These are phyloP conservation scores for Wickerhamomyces mucosus DNA, from an alignment of 805 yeast species.

Conservation along the genomic window DNA sequence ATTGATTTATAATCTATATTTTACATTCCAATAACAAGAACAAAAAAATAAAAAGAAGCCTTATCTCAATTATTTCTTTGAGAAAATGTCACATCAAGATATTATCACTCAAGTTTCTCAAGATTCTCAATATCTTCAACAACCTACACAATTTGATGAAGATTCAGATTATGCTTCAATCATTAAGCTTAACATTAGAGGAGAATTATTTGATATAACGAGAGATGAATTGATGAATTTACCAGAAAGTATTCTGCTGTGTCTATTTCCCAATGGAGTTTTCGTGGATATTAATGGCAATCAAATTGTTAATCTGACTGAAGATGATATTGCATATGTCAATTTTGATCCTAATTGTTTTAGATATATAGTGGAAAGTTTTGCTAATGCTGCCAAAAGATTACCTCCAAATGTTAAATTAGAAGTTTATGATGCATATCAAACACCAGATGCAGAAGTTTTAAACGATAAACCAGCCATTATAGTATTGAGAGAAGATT, in stretches of 20 bases:
- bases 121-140: slow-evolving; percentile 19
- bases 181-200: slow-evolving; percentile 73
- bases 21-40: no score
- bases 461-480: slow-evolving; percentile 79
- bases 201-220: slow-evolving; percentile 61
- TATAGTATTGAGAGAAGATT: slow-evolving; percentile 86
- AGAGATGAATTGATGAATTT: slow-evolving; percentile 84
- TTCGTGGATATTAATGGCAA: slow-evolving; percentile 70
- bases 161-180: slow-evolving; percentile 43
- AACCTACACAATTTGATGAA: slow-evolving; percentile 15
- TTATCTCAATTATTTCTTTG: slow-evolving; percentile 56
- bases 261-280: slow-evolving; percentile 87
- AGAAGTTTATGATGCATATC: slow-evolving; percentile 25
- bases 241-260: slow-evolving; percentile 82
- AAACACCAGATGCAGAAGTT: slow-evolving; percentile 49
- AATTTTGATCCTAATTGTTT: slow-evolving; percentile 85
- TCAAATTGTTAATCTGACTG: slow-evolving; percentile 69
- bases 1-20: no score
- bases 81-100: slow-evolving; percentile 21
- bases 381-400: slow-evolving; percentile 60
- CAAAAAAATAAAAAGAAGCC: slow-evolving; percentile 68
- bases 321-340: slow-evolving; percentile 70
- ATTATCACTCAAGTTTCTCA: slow-evolving; percentile 68
- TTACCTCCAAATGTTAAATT: slow-evolving; percentile 32
- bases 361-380: slow-evolving; percentile 67